phyloP scores from a whole-genome alignment of 202 grass and related monocot genomes.

The Bolboschoenoplectus hybrid region DNA sequence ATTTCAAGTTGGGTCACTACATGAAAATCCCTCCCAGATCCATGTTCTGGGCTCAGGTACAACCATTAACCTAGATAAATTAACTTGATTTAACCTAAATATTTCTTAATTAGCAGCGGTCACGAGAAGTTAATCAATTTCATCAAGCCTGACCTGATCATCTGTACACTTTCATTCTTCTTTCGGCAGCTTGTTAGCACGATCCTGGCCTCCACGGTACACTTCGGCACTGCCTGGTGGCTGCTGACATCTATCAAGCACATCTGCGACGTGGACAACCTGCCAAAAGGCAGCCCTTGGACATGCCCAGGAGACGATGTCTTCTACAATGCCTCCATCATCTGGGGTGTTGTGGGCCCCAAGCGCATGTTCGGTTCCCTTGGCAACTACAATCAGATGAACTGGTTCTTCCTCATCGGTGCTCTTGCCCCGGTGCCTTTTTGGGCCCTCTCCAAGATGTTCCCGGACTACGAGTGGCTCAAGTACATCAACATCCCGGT shows the following conservation, averaged over 20 bases:
- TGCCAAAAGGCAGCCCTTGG: slow-evolving; percentile 47
- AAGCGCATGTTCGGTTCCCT: slow-evolving; percentile 47
- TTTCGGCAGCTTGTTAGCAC: slow-evolving; percentile 44
- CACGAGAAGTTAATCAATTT: not conserved
- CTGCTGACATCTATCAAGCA: slow-evolving; percentile 33
- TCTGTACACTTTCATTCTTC: not conserved
- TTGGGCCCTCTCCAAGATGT: slow-evolving; percentile 31
- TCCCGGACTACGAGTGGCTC: slow-evolving; percentile 35
- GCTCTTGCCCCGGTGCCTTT: slow-evolving; percentile 32
- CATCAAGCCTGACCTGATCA: not conserved
- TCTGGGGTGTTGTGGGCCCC: slow-evolving; percentile 56
- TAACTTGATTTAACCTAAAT: no score
- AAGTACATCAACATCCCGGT: slow-evolving; percentile 46
- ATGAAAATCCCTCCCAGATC: slow-evolving; percentile 58
- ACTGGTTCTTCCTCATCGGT: slow-evolving; percentile 52
- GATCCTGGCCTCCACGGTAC: slow-evolving; percentile 36
- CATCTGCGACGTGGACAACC: slow-evolving; percentile 45
- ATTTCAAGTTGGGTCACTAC: slow-evolving; percentile 57
- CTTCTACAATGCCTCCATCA: slow-evolving; percentile 57
- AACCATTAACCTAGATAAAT: not conserved
- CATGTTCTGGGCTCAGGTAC: slow-evolving; percentile 54
- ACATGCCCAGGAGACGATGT: slow-evolving; percentile 50
- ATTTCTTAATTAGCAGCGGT: not conserved
- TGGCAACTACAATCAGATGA: slow-evolving; percentile 40
- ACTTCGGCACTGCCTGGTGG: slow-evolving; percentile 55